Evolutionary conservation across 768 basidiomycete genomes (phyloP).

Genomic region (Mycena galopus): DNA sequence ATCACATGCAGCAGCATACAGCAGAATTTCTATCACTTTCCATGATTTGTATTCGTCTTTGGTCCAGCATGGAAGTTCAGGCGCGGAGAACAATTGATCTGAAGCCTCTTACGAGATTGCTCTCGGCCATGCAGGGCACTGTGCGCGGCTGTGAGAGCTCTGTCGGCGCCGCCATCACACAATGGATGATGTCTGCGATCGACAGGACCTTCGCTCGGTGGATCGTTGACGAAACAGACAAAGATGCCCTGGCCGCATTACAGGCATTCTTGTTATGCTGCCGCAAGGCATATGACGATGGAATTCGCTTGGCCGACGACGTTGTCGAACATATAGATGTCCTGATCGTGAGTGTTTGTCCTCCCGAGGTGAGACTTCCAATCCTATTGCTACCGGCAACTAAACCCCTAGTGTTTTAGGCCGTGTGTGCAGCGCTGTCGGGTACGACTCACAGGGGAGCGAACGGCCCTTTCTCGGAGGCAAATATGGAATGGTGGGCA

Average conservation of each 20-base stretch:
- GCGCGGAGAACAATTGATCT: not conserved
- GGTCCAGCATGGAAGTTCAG: not conserved
- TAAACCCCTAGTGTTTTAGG: not conserved
- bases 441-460: not conserved
- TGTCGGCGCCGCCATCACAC: not conserved
- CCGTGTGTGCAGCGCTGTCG: not conserved
- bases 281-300: slow-evolving; percentile 11
- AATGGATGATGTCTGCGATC: not conserved
- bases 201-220: not conserved
- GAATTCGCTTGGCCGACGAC: not conserved
- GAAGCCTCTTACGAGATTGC: not conserved
- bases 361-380: not conserved
- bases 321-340: not conserved
- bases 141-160: not conserved
- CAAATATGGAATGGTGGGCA: slow-evolving; percentile 8
- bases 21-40: slow-evolving; percentile 1
- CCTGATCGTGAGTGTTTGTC: not conserved
- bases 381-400: not conserved
- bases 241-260: not conserved
- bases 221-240: not conserved
- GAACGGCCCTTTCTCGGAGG: not conserved
- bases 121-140: not conserved
- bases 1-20: not conserved
- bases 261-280: not conserved
- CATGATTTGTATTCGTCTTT: not conserved